Evolutionary conservation across 2,329 filamentous ascomycete genomes (phyloP), one percentile per base, ranked within the genome.

Genomic region (Microdochium paspali): DNA sequence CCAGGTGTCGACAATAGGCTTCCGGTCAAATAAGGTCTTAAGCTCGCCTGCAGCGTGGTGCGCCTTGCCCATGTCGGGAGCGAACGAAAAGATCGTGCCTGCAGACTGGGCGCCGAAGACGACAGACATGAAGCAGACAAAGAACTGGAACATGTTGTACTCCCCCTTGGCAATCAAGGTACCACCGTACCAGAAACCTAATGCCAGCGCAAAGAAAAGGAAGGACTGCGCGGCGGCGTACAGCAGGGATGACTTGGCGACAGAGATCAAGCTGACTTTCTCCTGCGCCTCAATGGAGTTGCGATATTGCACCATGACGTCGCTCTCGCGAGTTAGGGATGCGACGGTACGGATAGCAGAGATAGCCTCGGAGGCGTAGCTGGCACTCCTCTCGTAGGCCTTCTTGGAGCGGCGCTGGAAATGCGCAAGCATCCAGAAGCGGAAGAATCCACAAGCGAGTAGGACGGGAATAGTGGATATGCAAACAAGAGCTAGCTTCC

Each of bases 271-370:
- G 51, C 85, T 87, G 44, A 73, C 71, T 47, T 74, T 77, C 45
- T 82, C 82, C 62, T 95, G 89, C 1, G 58, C 60, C 1, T 74
- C 82, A 26, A 93, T 77, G 44, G 80, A 80, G 2, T 66, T 62
- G 50, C 79, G 83, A 69, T 94, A 98, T 46, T 82, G 75, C 2
- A 66, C 58, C 56, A 88, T 76, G 3, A 97, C 88, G 58, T 95
- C 88, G 0, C 77, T 67, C 67, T 98, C 93, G 10, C 91, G 80
- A 0, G 90, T 95, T 42, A 98, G 76, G 9, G 89, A 87, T 3
- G 90, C 91, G 10, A 97, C 90, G 2, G 93, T 97, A 46, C 91
- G 85, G 55, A 97, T 96, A 6, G 90, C 87, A 2, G 88, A 90
- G 26, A 94, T 95, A 40, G 90, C 90, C 66, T 98, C 93, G 44